Evolutionary conservation across 1,284 basidiomycete genomes (phyloP), one percentile per base, ranked within the genome.

Genomic region (Fistulina hepatica): DNA sequence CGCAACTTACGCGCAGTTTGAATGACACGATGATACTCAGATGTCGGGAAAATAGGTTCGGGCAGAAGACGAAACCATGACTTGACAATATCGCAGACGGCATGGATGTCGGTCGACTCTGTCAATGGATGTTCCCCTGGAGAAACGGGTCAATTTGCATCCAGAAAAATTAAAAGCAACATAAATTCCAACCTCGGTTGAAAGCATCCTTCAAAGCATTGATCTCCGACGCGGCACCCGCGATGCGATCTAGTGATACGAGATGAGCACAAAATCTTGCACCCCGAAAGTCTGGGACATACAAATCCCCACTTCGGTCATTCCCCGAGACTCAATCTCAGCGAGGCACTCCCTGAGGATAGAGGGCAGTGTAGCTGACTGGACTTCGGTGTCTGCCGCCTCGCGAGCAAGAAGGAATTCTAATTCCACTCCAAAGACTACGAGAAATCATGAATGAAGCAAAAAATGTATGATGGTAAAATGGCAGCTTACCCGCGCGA

Each of bases 301-400:
- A 86, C 82, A 90, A 23, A 90, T 84, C 15, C 85, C 85, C 45
- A 82, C 73, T 64, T 89, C 82, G 11, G 64, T 72, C 46, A 89
- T 58, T 17, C 84, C 86, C 41, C 82, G 73, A 10, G 58, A 49
- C 55, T 90, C 85, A 19, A 90, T 71, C 53, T 82, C 82, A 2
- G 51, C 48, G 30, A 90, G 58, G 51, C 80, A 78, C 35, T 66
- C 64, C 40, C 77, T 68, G 25, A 89, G 63, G 37, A 85, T 64
- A 7, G 57, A 63, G 9, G 86, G 84, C 31, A 86, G 58, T 4
- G 71, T 60, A 2, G 78, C 80, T 24, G 67, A 60, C 11, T 57
- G 57, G 17, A 77, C 55, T 3, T 71, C 63, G 10, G 58, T 60
- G 21, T 63, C 62, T 9, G 59, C 59, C 11, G 66, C 63, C 47